Evolutionary conservation across 1,284 basidiomycete genomes (phyloP), one percentile per base, ranked within the genome.

Genomic region (Ustilago tritici): DNA sequence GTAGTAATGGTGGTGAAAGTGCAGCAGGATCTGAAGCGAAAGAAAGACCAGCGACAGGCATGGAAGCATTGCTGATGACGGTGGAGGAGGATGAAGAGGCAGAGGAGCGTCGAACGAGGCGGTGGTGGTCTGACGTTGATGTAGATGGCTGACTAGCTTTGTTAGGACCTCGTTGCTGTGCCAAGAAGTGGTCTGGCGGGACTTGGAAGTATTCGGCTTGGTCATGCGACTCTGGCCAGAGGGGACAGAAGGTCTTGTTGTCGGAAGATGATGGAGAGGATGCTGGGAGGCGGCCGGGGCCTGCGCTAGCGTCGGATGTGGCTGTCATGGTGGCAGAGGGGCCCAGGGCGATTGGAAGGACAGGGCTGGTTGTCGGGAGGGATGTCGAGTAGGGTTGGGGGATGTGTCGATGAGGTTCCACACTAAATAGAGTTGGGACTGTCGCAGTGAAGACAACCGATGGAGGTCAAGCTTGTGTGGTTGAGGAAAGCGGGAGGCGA

Each of bases 131-230:
- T 23, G 62, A 66, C 36, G 56, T 52, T n/a, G 65, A 66, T 46
- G 61, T 38, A 58, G 32, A 35, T 28, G 63, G 32, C 17, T 52
- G 56, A 41, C 53, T 59, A 9, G 66, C 38, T 40, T 78, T 78
- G 49, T 70, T 56, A 32, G 61, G 11, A n/a, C 70, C 70, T 32
- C 73, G 61, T 40, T 81, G 79, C 58, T 81, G 80, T 10, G 81
- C 81, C 28, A 82, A 59, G 60, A 82, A 82, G 38, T 82, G 81
- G 61, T 79, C 72, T 12, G 81, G 73, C 23, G 81, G 81, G 5
- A 79, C 68, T 63, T 82, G 76, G 43, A 68, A 78, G 73, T 80
- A 82, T 46, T 74, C 70, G 41, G 76, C 76, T 46, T 78, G 70
- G 32, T 78, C 76, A 49, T 70, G 64, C 2, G 70, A 41, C 14